Conservation (phyloP, 495 filamentous ascomycete species). For the Beverwykella pulmonaria region DNA sequence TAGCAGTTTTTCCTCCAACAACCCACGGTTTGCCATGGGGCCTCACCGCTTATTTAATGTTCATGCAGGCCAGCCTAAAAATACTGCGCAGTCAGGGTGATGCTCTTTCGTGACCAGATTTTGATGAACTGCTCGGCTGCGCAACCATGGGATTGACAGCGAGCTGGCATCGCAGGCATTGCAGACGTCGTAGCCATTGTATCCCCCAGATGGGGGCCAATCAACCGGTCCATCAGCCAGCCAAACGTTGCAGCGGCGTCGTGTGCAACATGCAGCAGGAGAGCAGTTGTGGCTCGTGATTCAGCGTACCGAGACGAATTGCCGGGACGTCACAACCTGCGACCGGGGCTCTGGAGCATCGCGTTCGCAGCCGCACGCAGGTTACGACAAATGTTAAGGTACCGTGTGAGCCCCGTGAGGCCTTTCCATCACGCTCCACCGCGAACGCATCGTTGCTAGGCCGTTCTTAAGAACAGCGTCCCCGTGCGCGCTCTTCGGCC, state of each 20-base stretch:
- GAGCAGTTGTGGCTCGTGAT: constrained; percentile 22
- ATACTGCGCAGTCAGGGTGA: constrained; percentile 34
- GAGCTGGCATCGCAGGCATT: constrained; percentile 19
- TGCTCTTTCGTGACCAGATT: constrained; percentile 29
- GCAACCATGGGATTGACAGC: constrained; percentile 27
- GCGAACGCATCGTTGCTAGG: constrained; percentile 14
- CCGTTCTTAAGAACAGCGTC: constrained; percentile 22
- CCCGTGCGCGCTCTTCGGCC: constrained; percentile 32
- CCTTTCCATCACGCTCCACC: not conserved
- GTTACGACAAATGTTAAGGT: constrained; percentile 13
- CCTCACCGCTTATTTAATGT: constrained; percentile 38
- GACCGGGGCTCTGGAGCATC: constrained; percentile 38
- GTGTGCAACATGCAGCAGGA: constrained; percentile 15
- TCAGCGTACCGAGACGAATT: constrained; percentile 27
- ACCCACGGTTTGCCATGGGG: constrained; percentile 10
- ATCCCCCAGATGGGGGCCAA: constrained; percentile 33
- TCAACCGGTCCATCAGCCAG: constrained; percentile 26
- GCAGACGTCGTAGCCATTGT: constrained; percentile 8
- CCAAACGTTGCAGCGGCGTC: constrained; percentile 31
- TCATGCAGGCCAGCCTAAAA: constrained; percentile 34
- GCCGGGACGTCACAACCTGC: constrained; percentile 33
- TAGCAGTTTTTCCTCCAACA: constrained; percentile 22
- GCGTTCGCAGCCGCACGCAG: constrained; percentile 27
- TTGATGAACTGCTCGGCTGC: constrained; percentile 40
- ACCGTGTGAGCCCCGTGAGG: not conserved